Conservation (phyloP, 192 early-diverging fungal species). For the Mortierella antarctica region DNA sequence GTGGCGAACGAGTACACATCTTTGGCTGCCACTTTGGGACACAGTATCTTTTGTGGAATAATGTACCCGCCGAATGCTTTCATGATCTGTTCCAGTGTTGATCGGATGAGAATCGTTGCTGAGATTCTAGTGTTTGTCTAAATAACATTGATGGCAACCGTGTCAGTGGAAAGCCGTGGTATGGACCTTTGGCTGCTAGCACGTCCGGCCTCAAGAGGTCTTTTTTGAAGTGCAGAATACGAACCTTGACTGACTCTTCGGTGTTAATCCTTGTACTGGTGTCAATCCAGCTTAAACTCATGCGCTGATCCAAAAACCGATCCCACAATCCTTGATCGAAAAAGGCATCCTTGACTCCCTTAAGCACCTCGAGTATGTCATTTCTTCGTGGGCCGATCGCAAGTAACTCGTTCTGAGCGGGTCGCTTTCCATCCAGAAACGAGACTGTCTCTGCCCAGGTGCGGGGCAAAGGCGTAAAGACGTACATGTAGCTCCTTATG, state of each 20-base stretch:
- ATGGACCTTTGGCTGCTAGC: too few relatives aligned
- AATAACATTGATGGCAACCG: not conserved
- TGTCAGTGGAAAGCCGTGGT: not conserved
- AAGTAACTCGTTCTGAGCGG: not conserved
- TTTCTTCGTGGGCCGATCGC: slow-evolving; percentile 7
- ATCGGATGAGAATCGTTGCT: slow-evolving; percentile 16
- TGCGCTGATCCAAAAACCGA: slow-evolving; percentile 38
- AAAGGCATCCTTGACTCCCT: slow-evolving; percentile 30
- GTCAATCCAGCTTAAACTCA: slow-evolving; percentile 48
- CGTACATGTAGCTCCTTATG: slow-evolving; percentile 45
- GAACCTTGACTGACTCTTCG: slow-evolving; percentile 11
- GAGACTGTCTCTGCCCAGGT: slow-evolving; percentile 24
- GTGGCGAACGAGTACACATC: slow-evolving; percentile 32
- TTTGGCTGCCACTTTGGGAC: not conserved
- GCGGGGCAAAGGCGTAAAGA: slow-evolving; percentile 30
- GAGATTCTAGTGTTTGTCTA: slow-evolving; percentile 29
- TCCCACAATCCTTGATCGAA: slow-evolving; percentile 42
- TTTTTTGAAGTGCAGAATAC: not conserved
- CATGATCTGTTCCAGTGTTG: slow-evolving; percentile 38
- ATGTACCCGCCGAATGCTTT: slow-evolving; percentile 45
- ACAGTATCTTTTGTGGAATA: slow-evolving; percentile 33
- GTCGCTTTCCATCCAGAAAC: slow-evolving; percentile 25
- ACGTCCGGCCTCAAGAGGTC: not conserved
- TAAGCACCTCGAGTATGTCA: slow-evolving; percentile 34
- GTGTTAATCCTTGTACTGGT: not conserved